phyloP scores from a whole-genome alignment of 2,329 filamentous ascomycete species.

The Ustulina deusta region DNA sequence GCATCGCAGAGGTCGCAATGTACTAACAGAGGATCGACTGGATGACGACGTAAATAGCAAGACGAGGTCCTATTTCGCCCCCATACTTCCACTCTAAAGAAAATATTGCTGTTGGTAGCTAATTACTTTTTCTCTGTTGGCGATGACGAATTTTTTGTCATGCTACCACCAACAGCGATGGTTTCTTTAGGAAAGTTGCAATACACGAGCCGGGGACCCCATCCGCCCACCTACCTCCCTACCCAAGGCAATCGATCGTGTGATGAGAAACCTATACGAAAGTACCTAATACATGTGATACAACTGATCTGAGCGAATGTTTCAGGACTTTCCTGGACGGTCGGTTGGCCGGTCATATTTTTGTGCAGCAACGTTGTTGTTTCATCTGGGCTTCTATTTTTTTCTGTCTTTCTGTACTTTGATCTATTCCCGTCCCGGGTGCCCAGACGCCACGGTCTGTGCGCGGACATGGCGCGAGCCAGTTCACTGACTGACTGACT shows the following conservation, averaged over 20 bases:
- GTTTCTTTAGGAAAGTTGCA: conserved; percentile 10
- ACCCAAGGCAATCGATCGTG: background rate
- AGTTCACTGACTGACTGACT: no score
- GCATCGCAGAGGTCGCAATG: background rate
- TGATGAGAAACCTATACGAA: background rate
- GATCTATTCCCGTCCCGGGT: background rate
- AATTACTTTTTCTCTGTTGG: conserved; percentile 8
- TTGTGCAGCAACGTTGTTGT: background rate
- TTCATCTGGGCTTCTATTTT: background rate
- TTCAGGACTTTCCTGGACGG: conserved; percentile 1
- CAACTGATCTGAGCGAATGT: conserved; percentile 9
- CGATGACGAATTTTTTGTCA: background rate
- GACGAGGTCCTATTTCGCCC: conserved; percentile 26
- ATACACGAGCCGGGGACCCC: conserved; percentile 1
- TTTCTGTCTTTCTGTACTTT: background rate
- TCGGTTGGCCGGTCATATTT: background rate
- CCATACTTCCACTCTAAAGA: no score
- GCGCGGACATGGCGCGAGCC: background rate
- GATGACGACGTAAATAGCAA: conserved; percentile 17
- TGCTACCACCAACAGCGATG: conserved; percentile 13
- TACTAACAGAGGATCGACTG: conserved; percentile 14
- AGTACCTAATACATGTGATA: background rate
- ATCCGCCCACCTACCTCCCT: background rate
- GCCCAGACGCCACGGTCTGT: background rate
- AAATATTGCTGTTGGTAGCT: conserved; percentile 21